These are phyloP conservation scores for Westerdykella aurantiaca DNA, from an alignment of 2,329 filamentous ascomycete genomes.

Conservation along the genomic window DNA sequence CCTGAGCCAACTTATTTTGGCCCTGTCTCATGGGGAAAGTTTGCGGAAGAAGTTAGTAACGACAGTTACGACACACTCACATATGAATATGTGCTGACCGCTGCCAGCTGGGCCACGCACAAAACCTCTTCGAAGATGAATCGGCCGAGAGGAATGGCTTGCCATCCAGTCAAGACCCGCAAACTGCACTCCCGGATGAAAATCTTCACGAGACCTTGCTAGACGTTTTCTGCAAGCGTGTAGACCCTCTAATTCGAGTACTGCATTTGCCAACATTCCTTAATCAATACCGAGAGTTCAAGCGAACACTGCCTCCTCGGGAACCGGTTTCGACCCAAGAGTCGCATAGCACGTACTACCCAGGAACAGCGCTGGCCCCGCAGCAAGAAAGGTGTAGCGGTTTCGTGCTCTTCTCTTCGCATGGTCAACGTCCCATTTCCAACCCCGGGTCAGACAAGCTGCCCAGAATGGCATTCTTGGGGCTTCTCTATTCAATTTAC, in stretches of 20 bases:
- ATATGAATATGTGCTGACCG: background rate
- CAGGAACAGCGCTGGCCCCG: too few species aligned
- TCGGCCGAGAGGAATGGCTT: background rate
- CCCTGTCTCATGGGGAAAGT: slow-evolving; percentile 16
- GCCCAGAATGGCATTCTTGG: slow-evolving; percentile 4
- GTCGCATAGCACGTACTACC: background rate
- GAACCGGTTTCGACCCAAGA: background rate
- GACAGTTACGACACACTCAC: background rate
- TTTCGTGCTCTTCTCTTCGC: background rate
- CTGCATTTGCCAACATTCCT: slow-evolving; percentile 18
- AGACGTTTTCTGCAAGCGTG: slow-evolving; percentile 11
- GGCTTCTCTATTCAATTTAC: slow-evolving; percentile 15
- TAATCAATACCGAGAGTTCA: slow-evolving; percentile 6
- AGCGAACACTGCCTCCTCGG: background rate
- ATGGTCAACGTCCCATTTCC: slow-evolving; percentile 2
- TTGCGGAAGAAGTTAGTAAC: slow-evolving; percentile 13
- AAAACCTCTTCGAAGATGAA: background rate
- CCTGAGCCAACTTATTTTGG: slow-evolving; percentile 12
- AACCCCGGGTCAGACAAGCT: slow-evolving; percentile 2
- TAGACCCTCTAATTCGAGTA: slow-evolving; percentile 16
- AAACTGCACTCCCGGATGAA: background rate
- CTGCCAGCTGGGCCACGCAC: background rate
- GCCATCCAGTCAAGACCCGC: background rate
- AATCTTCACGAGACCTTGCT: slow-evolving; percentile 12
- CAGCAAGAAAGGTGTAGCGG: background rate